A percentile compares a stretch with the other conserved stretches of the same genome.
These are phyloP conservation scores for Ganoderma leucocontextum DNA, from an alignment of 1,284 basidiomycete species.

Conservation along the genomic window DNA sequence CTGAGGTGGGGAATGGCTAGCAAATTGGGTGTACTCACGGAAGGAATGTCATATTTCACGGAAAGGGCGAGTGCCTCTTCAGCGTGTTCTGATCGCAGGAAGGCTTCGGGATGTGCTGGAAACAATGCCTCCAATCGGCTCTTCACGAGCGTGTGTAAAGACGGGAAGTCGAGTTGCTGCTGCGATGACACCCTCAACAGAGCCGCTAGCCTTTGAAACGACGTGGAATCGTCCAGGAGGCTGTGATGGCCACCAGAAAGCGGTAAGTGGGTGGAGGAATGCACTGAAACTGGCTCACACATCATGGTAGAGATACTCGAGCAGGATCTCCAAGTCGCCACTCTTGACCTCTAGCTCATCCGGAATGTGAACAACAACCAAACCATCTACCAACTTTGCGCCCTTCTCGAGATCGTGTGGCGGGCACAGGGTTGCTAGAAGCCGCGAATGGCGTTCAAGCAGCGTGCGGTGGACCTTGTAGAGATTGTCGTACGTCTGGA, in stretches of 20 bases:
- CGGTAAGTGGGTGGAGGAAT: not conserved
- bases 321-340: slow-evolving; percentile 60
- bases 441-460: slow-evolving; percentile 58
- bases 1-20: not conserved
- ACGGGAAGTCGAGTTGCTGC: slow-evolving; percentile 61
- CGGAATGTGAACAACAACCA: slow-evolving; percentile 45
- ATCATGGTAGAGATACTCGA: slow-evolving; percentile 72
- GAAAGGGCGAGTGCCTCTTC: slow-evolving; percentile 62
- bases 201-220: slow-evolving; percentile 56
- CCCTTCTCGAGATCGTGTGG: not conserved
- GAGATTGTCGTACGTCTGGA: slow-evolving; percentile 50
- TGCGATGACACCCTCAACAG: slow-evolving; percentile 64
- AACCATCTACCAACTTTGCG: slow-evolving; percentile 15
- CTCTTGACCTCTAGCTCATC: slow-evolving; percentile 45
- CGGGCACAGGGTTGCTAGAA: slow-evolving; percentile 42
- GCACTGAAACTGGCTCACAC: slow-evolving; percentile 52
- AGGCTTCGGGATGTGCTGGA: slow-evolving; percentile 42
- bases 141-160: slow-evolving; percentile 54
- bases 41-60: slow-evolving; percentile 49
- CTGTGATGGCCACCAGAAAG: slow-evolving; percentile 44
- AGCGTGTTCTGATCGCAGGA: slow-evolving; percentile 44
- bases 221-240: slow-evolving; percentile 49
- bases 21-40: slow-evolving; percentile 46
- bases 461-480: slow-evolving; percentile 66
- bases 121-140: slow-evolving; percentile 53